phyloP scores from a whole-genome alignment of 176 grass and related monocot species.

The Secale cereale region DNA sequence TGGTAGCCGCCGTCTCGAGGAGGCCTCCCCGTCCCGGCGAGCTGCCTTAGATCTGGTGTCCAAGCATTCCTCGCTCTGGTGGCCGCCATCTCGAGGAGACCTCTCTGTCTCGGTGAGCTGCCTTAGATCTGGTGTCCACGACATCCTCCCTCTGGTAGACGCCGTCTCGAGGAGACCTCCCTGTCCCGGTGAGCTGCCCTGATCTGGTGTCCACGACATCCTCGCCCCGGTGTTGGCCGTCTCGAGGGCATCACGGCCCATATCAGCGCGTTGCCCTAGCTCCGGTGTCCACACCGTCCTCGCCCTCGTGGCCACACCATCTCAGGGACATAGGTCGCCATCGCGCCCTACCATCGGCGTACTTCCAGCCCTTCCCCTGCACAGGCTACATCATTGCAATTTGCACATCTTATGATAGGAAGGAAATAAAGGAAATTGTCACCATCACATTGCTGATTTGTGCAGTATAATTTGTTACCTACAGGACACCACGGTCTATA shows the following conservation, averaged over 20 bases:
- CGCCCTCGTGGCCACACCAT: not conserved
- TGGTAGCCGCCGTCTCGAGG: no score
- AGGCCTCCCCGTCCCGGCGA: no score
- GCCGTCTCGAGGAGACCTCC: no score
- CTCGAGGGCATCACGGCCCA: no score
- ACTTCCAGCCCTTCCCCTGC: no score
- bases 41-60: not conserved
- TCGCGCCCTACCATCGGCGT: no score
- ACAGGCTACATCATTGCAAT: no score
- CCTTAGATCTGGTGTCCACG: not conserved
- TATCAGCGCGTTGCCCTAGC: no score
- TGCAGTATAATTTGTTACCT: not conserved
- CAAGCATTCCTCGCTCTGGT: not conserved
- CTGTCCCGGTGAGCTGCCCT: no score
- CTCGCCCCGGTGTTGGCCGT: no score
- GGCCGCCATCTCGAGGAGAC: not conserved
- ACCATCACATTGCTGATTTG: not conserved
- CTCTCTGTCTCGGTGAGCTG: not conserved
- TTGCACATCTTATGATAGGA: not conserved
- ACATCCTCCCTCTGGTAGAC: not conserved
- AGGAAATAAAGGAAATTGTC: not conserved
- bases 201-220: no score
- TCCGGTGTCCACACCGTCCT: not conserved
- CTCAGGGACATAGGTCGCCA: not conserved
- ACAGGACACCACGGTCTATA: no score